phyloP scores from a whole-genome alignment of 371 early-diverging fungal genomes.

The Saksenaea oblongispora region DNA sequence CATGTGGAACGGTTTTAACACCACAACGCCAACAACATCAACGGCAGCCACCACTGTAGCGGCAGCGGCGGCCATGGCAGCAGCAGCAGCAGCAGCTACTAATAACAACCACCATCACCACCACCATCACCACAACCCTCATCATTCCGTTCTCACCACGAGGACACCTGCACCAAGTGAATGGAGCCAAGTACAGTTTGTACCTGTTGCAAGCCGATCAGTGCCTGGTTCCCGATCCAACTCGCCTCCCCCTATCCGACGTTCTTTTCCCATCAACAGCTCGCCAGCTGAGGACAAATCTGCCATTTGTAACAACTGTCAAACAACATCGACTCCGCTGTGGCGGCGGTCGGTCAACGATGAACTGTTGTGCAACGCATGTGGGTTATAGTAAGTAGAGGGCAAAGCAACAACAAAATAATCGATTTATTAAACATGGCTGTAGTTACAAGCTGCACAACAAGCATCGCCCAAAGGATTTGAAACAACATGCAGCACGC shows the following conservation, averaged over 20 bases:
- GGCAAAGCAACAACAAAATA: background rate
- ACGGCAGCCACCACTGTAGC: background rate
- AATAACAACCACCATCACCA: no score
- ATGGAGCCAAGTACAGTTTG: background rate
- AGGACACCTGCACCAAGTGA: background rate
- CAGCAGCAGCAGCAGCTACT: background rate
- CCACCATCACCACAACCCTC: no score
- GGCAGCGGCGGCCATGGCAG: background rate
- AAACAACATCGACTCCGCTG: conserved; percentile 83
- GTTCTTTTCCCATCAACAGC: conserved; percentile 4
- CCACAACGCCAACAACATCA: conserved; percentile 9
- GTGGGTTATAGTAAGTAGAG: conserved; percentile 56
- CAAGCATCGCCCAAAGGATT: conserved; percentile 56
- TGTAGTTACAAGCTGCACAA: conserved; percentile 70
- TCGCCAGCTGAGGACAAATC: conserved; percentile 10
- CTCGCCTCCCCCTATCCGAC: conserved; percentile 1
- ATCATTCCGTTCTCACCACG: conserved; percentile 4
- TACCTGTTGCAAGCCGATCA: background rate
- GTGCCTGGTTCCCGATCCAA: conserved; percentile 1
- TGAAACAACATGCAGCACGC: conserved; percentile 16
- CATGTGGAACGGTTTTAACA: background rate
- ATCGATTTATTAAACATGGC: no score
- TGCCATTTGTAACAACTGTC: conserved; percentile 77
- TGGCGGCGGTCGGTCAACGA: conserved; percentile 90
- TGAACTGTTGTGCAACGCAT: conserved; percentile 89